Base-by-base conservation (phyloP, 371 early-diverging fungal species). In the Globomyces sp. region DNA sequence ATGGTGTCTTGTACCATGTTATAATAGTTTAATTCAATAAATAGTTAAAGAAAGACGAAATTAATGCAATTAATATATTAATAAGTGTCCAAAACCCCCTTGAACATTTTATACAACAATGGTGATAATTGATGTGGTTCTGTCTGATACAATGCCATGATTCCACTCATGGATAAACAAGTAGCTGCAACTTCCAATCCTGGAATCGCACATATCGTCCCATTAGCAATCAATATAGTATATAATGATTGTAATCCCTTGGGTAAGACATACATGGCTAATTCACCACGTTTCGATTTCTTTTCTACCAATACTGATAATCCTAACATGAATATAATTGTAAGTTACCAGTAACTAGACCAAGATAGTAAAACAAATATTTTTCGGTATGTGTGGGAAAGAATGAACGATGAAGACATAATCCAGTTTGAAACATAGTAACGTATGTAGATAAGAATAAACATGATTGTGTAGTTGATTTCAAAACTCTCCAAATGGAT, bases 221-320 rank as follows among this genome's bases (percentile, higher is more conserved):
- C 68, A 11, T 77, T 69, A 43, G 65, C 65, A 63, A 74, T 64
- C 36, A 77, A 49, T 8, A 79, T 66, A 48, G 49, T 57, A 66
- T 78, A 80, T 39, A 79, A 53, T 34, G 68, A 66, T 37, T 71
- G 67, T 6, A 79, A 57, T 5, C 77, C 82, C 41, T 74, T 73
- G 2, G 82, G 82, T n/a, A 78, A 63, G 24, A 77, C 77, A 53
- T 82, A 82, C 77, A 79, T 75, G 11, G 75, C 76, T n/a, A 78
- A 66, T 48, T 78, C 78, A 36, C 64, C 9, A 1, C 78, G 69
- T 13, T 74, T 68, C 3, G 57, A 45, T 49, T 68, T 67, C 45
- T 71, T 58, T 55, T 78, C 78, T 41, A 78, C 36, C 53, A 61
- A 44, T 34, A 58, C 40, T 1, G 42, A 55, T 36, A 41, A 11